Evolutionary conservation across 805 yeast genomes (phyloP), one percentile per base, ranked within the genome.

Genomic region (Babjeviella inositovora): DNA sequence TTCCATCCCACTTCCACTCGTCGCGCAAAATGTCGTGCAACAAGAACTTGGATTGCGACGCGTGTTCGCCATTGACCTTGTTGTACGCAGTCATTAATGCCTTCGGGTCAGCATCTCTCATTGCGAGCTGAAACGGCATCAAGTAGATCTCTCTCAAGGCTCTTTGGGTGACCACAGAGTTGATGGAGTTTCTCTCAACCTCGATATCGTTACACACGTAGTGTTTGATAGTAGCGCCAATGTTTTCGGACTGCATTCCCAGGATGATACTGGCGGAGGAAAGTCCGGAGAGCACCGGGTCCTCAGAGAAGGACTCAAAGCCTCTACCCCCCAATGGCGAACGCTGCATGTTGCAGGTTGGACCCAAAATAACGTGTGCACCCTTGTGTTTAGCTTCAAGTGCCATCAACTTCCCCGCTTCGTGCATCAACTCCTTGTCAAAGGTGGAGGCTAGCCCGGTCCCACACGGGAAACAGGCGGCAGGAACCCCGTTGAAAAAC

Each of bases 141-240:
- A 71, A 48, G 41, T 71, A 71, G 25, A 71, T 58, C 41, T 71
- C 80, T 36, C 80, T 56, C 29, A 71, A 45, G 3, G 80, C 79
- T 36, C 80, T 49, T 34, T 64, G 67, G 2, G 72, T 48, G 23
- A 71, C 46, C 12, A 58, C 40, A 5, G 70, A 46, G 37, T 68
- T 57, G 17, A 62, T 55, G 3, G 55, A 43, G 26, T 41, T 47
- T 28, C 80, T 45, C 27, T 63, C 62, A 27, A 66, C 59, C 37
- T 71, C 80, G 38, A 57, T 60, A 34, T 71, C 79, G 30, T 71
- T 71, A 38, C 71, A 59, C 11, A 66, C 73, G 40, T 43, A 71
- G 41, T 71, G 80, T 43, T 71, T 71, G 34, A 70, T 48, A 17
- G 70, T 59, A 7, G 76, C 73, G 23, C 57, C 55, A 19, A 70